Percentiles rank a stretch among this genome's conserved stretches.
Conservation (phyloP, 1,284 basidiomycete species). For the Apiotrichum veenhuisii region DNA sequence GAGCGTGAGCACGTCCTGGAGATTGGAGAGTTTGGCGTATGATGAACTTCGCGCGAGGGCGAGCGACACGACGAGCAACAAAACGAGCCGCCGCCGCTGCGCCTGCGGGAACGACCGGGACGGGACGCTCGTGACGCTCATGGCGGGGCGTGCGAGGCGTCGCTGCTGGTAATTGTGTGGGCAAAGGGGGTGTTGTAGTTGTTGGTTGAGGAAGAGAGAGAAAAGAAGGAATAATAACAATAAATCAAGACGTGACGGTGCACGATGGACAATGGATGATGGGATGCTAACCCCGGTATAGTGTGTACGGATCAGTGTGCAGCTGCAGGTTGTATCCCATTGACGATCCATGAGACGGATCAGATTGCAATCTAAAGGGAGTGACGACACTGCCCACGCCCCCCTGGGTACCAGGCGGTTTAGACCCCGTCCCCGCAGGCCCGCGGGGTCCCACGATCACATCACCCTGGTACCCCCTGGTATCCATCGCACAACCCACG, state of each 20-base stretch:
- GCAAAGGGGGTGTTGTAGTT: background rate
- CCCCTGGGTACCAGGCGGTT: too few relatives aligned
- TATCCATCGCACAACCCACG: too few relatives aligned
- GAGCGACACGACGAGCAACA: conserved; percentile 20
- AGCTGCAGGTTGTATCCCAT: too few relatives aligned
- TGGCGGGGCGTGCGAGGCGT: background rate
- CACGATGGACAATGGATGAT: background rate
- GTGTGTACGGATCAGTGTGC: too few relatives aligned
- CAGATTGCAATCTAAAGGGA: too few relatives aligned
- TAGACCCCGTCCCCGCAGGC: too few relatives aligned
- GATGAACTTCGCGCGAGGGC: conserved; percentile 8
- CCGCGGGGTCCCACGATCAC: too few relatives aligned
- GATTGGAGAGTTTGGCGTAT: background rate
- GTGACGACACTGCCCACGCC: too few relatives aligned
- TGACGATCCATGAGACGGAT: too few relatives aligned
- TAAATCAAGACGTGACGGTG: background rate
- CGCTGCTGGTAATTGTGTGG: background rate
- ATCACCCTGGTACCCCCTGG: too few relatives aligned
- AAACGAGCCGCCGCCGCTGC: conserved; percentile 11
- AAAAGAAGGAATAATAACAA: background rate
- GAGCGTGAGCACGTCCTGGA: conserved; percentile 23
- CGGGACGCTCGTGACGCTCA: conserved; percentile 17
- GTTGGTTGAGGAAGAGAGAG: background rate
- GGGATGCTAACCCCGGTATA: too few relatives aligned
- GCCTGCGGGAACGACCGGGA: conserved; percentile 16